A percentile compares a stretch with the other conserved stretches of the same genome.
These are phyloP conservation scores for Exsudoporus frostii DNA, from an alignment of 768 basidiomycete genomes.

Conservation along the genomic window DNA sequence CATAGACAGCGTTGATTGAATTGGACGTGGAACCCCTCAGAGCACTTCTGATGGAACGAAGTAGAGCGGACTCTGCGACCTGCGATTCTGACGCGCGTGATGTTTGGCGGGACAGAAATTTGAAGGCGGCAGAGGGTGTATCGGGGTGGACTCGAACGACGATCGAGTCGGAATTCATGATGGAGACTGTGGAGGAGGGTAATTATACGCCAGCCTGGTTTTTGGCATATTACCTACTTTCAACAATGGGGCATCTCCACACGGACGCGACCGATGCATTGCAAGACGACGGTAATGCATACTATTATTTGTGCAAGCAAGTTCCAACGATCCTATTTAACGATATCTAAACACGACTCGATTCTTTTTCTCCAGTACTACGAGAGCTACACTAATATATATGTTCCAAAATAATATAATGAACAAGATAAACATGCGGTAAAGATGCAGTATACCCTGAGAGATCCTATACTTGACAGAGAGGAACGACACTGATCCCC, in stretches of 20 bases:
- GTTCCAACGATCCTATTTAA: slow-evolving; percentile 16
- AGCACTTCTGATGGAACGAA: slow-evolving; percentile 57
- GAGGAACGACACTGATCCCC: slow-evolving; percentile 22
- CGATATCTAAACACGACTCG: slow-evolving; percentile 2
- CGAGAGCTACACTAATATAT: slow-evolving; percentile 29
- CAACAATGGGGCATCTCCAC: not conserved
- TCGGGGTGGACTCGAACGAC: slow-evolving; percentile 41
- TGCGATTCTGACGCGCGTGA: slow-evolving; percentile 8
- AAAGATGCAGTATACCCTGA: slow-evolving; percentile 33
- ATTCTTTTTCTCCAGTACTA: slow-evolving; percentile 14
- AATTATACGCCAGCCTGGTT: too few species aligned
- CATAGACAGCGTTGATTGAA: slow-evolving; percentile 40
- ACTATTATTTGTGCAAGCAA: not conserved
- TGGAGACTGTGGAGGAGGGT: not conserved
- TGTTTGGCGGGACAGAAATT: slow-evolving; percentile 37
- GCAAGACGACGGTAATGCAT: too few species aligned
- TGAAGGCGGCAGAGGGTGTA: slow-evolving; percentile 42
- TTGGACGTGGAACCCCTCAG: slow-evolving; percentile 53
- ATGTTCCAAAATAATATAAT: slow-evolving; percentile 37
- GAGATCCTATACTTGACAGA: slow-evolving; percentile 32
- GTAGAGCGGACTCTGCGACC: slow-evolving; percentile 37
- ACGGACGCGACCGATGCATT: too few species aligned
- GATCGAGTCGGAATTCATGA: slow-evolving; percentile 22
- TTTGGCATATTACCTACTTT: not conserved
- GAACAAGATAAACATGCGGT: slow-evolving; percentile 36